Evolutionary conservation across 352 stramenopile species (phyloP), one percentile per base, ranked within the genome.

Genomic region (Globisporangium nodosum): DNA sequence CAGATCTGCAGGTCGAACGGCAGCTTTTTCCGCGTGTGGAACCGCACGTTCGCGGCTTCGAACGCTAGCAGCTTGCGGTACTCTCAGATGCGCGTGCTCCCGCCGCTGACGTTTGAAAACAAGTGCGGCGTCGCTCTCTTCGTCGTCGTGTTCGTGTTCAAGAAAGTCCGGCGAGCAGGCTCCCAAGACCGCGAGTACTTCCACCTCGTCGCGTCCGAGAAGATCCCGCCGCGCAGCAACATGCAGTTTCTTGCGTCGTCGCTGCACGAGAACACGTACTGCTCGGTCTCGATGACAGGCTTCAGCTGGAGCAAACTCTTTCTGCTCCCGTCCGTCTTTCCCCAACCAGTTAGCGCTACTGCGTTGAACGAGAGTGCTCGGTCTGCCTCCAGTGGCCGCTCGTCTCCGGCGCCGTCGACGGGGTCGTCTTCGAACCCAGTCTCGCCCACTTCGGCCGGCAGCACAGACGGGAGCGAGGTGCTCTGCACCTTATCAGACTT

Each of bases 281-380:
- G 82, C 52, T 84, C 81, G 0, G 72, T 94, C 11, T 92, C 85
- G 1, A 78, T 94, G 47, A 90, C 78, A 9, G 77, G 75, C 0
- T 87, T 85, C 43, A 90, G 72, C 60, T 94, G 85, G 85, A 92
- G 79, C 64, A 83, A 82, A 33, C 63, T 92, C 0, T 88, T 92
- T 40, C 63, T 77, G 45, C 59, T 92, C 11, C 77, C 76, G 5
- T 76, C 49, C 2, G 56, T 63, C 0, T 72, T 81, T 27, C 65
- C 60, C 0, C 57, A 52, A 9, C 46, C 49, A 13, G 39, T 64
- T 30, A 61, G 46, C 18, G 27, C 43, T 5, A 54, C 18, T 24
- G 18, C 5, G 16, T 16, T 16, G 30, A 43, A 27, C 31, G 30
- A 42, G 6, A 24, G 31, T 30, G 24, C 16, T 8, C 18, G 24